phyloP scores from a whole-genome alignment of 2,329 filamentous ascomycete species.

The Talaromyces albobiverticillius region DNA sequence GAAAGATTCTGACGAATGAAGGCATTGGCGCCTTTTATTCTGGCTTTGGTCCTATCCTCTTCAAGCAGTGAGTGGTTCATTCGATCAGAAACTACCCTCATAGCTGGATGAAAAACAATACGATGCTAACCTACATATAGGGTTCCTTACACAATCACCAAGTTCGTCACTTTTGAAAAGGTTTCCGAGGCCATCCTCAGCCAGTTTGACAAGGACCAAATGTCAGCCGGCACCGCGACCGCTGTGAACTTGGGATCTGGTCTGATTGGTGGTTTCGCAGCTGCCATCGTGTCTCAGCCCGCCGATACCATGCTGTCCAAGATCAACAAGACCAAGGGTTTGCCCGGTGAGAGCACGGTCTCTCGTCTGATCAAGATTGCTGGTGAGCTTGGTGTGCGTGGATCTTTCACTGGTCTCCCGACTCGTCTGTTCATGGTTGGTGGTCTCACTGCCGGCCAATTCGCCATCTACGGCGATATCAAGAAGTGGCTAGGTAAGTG shows the following conservation, averaged over 20 bases:
- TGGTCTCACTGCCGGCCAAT: constrained; percentile 74
- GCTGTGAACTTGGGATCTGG: constrained; percentile 79
- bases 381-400: constrained; percentile 76
- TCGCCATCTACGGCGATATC: constrained; percentile 74
- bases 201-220: constrained; percentile 65
- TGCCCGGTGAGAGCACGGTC: constrained; percentile 78
- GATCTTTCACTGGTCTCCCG: constrained; percentile 76
- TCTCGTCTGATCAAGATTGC: constrained; percentile 81
- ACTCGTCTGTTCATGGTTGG: constrained; percentile 74
- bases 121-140: constrained; percentile 39
- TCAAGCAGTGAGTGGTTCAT: constrained; percentile 65
- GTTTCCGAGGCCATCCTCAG: constrained; percentile 71
- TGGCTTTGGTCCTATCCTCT: constrained; percentile 81
- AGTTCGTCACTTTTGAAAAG: constrained; percentile 93
- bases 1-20: constrained; percentile 78
- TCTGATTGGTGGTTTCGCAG: constrained; percentile 80
- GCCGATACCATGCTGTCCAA: constrained; percentile 92
- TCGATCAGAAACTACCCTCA: neutral
- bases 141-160: constrained; percentile 90
- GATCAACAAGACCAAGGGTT: constrained; percentile 92
- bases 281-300: constrained; percentile 81
- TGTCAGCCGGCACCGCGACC: constrained; percentile 69
- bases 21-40: constrained; percentile 85
- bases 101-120: constrained; percentile 12
- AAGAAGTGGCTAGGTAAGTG: constrained; percentile 1